Base-by-base conservation (phyloP, 805 yeast genomes). In the Suhomyces sp. region DNA sequence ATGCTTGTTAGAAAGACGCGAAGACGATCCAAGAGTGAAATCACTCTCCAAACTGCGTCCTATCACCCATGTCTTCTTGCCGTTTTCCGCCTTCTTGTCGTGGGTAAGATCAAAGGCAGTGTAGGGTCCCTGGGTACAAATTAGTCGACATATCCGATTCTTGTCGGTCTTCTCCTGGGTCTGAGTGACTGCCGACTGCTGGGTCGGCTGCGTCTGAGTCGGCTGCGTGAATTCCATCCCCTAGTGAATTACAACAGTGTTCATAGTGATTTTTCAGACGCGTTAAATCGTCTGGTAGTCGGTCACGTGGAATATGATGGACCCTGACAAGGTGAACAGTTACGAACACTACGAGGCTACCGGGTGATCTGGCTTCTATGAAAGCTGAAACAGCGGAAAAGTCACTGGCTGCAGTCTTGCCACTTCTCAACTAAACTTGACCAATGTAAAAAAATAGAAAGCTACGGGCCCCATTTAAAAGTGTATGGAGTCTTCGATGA, bases 11-110 rank as follows among this genome's bases (percentile, higher is more conserved):
- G 94, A 87, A 33, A 91, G 74, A 27, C 88, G 80, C 17, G 88
- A 79, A 45, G 81, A 77, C 6, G 78, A 72, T 7, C 81, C 83
- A 52, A 90, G 71, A 40, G 73, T 73, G 60, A 87, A 81, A 60
- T 89, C 96, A 55, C 87, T 84, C 10, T 75, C 78, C 1, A 69
- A 64, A 54, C 87, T 83, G 58, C 98, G 79, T 0, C 98, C 98
- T 70, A 91, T 80, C 6, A 72, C 65, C 96, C 96, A 89, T 23
- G 69, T 55, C 68, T 57, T 74, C 68, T 54, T 71, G 62, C 46
- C 64, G 22, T 65, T 54, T 57, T 54, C 49, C 29, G 63, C 53
- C 47, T 50, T 54, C 47, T 57, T 47, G 29, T 72, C 74, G 2
- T 67, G 68, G 46, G 65, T 64, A 10, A 83, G 65, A 63, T 83